These are phyloP conservation scores for Ganoderma boninense DNA, from an alignment of 1,284 basidiomycete genomes.

Conservation along the genomic window DNA sequence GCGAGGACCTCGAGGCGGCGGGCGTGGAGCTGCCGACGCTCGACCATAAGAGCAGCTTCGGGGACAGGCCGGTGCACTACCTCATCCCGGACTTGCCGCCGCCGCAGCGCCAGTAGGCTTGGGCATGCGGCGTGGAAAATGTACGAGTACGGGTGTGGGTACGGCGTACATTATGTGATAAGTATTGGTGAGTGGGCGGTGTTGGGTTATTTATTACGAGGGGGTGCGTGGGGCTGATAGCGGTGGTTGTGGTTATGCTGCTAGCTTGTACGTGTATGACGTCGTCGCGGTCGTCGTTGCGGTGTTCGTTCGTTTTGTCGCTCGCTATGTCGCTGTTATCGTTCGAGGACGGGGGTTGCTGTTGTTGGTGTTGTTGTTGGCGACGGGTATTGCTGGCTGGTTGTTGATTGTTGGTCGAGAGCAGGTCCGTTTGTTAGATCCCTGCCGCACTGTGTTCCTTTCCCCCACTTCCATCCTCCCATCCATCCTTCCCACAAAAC, in stretches of 20 bases:
- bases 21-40: conserved; percentile 35
- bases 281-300: background rate
- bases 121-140: conserved; percentile 16
- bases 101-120: conserved; percentile 19
- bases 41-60: conserved; percentile 47
- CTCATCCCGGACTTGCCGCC: conserved; percentile 47
- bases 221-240: background rate
- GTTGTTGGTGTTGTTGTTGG: background rate
- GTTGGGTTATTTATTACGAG: background rate
- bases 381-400: background rate
- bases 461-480: background rate
- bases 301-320: conserved; percentile 9
- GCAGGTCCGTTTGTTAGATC: conserved; percentile 7
- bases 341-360: background rate
- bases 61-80: conserved; percentile 44
- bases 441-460: background rate
- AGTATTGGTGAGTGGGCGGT: conserved; percentile 9
- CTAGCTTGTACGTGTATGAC: conserved; percentile 25
- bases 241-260: background rate
- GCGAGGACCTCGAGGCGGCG: conserved; percentile 37
- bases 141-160: conserved; percentile 16
- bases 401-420: conserved; percentile 10
- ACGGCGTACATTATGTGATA: conserved; percentile 2
- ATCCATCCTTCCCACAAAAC: background rate
- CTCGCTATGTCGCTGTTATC: background rate